phyloP scores from a whole-genome alignment of 2,329 filamentous ascomycete species.

The Epichloe typhina region DNA sequence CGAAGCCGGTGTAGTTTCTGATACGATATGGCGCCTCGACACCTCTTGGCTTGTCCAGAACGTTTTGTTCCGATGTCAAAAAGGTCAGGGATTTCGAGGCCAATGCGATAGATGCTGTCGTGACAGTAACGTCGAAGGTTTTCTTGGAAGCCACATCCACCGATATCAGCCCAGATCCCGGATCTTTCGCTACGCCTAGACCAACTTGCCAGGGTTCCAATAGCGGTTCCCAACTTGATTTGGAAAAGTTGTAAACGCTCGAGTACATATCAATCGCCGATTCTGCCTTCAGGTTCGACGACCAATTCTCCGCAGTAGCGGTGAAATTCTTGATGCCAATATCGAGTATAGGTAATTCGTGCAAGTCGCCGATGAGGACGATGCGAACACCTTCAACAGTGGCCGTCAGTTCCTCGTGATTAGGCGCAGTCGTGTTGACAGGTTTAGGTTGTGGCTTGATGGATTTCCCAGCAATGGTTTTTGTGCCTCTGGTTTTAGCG shows the following conservation, averaged over 20 bases:
- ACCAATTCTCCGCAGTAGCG: slow-evolving; percentile 81
- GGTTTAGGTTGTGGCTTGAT: slow-evolving; percentile 11
- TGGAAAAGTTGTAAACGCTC: slow-evolving; percentile 98
- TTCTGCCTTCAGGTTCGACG: slow-evolving; percentile 72
- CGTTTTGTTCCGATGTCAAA: slow-evolving; percentile 70
- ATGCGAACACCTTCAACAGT: slow-evolving; percentile 80
- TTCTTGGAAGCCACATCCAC: slow-evolving; percentile 83
- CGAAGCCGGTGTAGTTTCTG: slow-evolving; percentile 90
- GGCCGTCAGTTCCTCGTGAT: slow-evolving; percentile 68
- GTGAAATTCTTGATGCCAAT: slow-evolving; percentile 85
- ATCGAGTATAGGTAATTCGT: slow-evolving; percentile 90
- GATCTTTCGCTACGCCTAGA: slow-evolving; percentile 71
- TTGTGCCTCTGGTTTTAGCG: slow-evolving; percentile 27
- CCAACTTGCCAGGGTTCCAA: slow-evolving; percentile 96
- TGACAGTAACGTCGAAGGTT: slow-evolving; percentile 81
- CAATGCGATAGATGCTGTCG: slow-evolving; percentile 84
- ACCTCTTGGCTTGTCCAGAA: slow-evolving; percentile 83
- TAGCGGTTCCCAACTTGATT: slow-evolving; percentile 94
- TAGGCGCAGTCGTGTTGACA: slow-evolving; percentile 5
- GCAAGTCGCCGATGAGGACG: slow-evolving; percentile 86
- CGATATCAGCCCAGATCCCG: slow-evolving; percentile 60
- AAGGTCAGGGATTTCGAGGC: slow-evolving; percentile 90
- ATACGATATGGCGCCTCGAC: slow-evolving; percentile 88
- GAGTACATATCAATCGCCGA: slow-evolving; percentile 86
- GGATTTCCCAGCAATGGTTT: slow-evolving; percentile 21